Evolutionary conservation across 2,329 filamentous ascomycete genomes (phyloP), one percentile per base, ranked within the genome.

Genomic region (Fusarium illudens): DNA sequence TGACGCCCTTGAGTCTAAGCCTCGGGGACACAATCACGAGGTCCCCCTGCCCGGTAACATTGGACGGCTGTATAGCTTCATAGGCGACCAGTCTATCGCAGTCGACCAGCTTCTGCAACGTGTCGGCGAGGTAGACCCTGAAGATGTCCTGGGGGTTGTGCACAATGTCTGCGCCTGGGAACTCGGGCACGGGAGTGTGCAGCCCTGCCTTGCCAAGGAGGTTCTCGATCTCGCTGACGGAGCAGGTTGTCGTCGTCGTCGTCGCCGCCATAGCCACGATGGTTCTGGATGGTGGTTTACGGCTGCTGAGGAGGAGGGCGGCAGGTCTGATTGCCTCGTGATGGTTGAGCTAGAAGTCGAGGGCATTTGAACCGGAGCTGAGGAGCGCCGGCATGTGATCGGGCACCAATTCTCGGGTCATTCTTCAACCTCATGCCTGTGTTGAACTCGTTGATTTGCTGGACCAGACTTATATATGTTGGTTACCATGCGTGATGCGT

Each of bases 111-210:
- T 62, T 72, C 39, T 73, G 63, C 0, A 75, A 3, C 0, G 11
- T 70, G 1, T 75, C 73, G 52, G 73, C 73, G 0, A 75, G 66
- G 13, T 75, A 75, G 0, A 60, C 71, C 1, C 71, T 67, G 6
- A 75, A 75, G 34, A 75, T 71, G 34, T 75, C 72, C 32, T 75
- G 73, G 0, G 71, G 72, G 0, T 75, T 75, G 6, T 69, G 65
- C 29, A 75, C 64, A 1, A 75, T 61, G 4, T 75, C 62, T 8
- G 71, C 61, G 1, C 32, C 68, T 0, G 73, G 72, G 20, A 39
- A 75, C 0, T 71, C 63, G 1, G 73, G 72, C 1, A 75, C 20
- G 1, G 73, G 73, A 0, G 68, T 73, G 9, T 72, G 51, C 11
- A 75, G 65, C 0, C 73, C 73, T 49, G 19, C 73, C 7, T 49